These are phyloP conservation scores for Saturnispora halmiae DNA, from an alignment of 805 yeast genomes.

Conservation along the genomic window DNA sequence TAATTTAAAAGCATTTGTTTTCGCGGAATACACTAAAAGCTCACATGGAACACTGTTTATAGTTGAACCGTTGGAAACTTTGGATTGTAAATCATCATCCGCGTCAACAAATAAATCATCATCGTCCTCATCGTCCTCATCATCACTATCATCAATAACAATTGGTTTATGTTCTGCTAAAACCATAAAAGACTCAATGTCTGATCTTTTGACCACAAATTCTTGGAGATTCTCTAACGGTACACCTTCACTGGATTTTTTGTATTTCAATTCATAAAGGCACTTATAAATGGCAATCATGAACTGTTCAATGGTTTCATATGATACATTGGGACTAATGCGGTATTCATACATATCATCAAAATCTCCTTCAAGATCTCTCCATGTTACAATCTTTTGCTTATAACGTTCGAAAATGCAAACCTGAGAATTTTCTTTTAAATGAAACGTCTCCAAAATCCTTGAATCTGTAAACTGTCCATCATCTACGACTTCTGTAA, in stretches of 20 bases:
- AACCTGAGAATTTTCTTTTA: constrained; percentile 53
- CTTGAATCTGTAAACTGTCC: constrained; percentile 29
- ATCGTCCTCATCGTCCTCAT: constrained; percentile 22
- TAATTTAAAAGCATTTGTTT: constrained; percentile 37
- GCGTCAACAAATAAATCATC: constrained; percentile 26
- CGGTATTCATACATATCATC: constrained; percentile 81
- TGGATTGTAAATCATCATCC: constrained; percentile 20
- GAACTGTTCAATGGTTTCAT: constrained; percentile 53
- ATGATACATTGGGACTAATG: constrained; percentile 50
- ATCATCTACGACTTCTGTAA: constrained; percentile 34
- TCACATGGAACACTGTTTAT: constrained; percentile 21
- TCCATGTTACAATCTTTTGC: constrained; percentile 62
- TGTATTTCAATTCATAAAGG: constrained; percentile 68
- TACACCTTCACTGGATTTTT: constrained; percentile 39
- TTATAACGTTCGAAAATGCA: constrained; percentile 42
- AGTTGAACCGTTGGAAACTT: constrained; percentile 11
- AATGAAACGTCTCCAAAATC: constrained; percentile 66
- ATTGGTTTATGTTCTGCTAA: constrained; percentile 14
- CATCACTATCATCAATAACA: constrained; percentile 22
- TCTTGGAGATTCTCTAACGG: constrained; percentile 44
- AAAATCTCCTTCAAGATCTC: constrained; percentile 72
- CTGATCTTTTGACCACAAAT: constrained; percentile 37
- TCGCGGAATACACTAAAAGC: constrained; percentile 52
- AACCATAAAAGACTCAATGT: constrained; percentile 12
- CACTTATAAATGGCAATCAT: constrained; percentile 55